Percentiles rank a stretch among this genome's conserved stretches.
phyloP scores from a whole-genome alignment of 257 asterid species.

The Nicotiana attenuata region DNA sequence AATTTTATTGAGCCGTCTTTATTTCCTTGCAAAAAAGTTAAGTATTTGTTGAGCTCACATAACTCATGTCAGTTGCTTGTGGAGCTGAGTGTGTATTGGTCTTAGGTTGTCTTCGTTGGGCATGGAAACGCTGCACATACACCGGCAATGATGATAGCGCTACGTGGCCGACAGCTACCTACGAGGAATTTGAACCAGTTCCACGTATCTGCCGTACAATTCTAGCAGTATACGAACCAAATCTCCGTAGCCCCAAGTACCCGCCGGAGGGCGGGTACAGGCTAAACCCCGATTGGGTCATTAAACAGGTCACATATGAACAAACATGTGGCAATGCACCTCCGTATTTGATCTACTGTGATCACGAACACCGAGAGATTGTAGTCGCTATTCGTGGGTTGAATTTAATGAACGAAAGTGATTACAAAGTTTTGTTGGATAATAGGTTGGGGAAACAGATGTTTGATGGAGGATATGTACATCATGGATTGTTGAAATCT shows the following conservation, averaged over 20 bases:
- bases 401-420: conserved; percentile 62
- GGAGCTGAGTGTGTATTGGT: conserved; percentile 65
- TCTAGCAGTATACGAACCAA: conserved; percentile 77
- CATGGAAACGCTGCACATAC: conserved; percentile 95
- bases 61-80: conserved; percentile 57
- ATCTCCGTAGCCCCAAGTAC: conserved; percentile 58
- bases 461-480: conserved; percentile 96
- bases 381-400: conserved; percentile 80
- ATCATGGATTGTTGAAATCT: conserved; percentile 77
- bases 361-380: conserved; percentile 66
- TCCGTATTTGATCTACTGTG: conserved; percentile 72
- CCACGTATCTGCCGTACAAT: conserved; percentile 86
- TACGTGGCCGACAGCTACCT: conserved; percentile 73
- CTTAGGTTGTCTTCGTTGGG: conserved; percentile 92
- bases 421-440: conserved; percentile 65
- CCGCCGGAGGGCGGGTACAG: conserved; percentile 55
- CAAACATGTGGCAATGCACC: conserved; percentile 65
- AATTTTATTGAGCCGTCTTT: neutral
- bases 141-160: conserved; percentile 86
- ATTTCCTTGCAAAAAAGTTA: too few relatives aligned
- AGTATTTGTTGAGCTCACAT: neutral
- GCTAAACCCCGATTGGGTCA: conserved; percentile 63
- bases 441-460: conserved; percentile 80
- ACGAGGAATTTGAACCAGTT: conserved; percentile 66
- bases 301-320: conserved; percentile 74